Percentiles rank a stretch among this genome's conserved stretches.
Evolutionary conservation across 352 stramenopile species (phyloP).

Genomic region (Phytophthora capsici): DNA sequence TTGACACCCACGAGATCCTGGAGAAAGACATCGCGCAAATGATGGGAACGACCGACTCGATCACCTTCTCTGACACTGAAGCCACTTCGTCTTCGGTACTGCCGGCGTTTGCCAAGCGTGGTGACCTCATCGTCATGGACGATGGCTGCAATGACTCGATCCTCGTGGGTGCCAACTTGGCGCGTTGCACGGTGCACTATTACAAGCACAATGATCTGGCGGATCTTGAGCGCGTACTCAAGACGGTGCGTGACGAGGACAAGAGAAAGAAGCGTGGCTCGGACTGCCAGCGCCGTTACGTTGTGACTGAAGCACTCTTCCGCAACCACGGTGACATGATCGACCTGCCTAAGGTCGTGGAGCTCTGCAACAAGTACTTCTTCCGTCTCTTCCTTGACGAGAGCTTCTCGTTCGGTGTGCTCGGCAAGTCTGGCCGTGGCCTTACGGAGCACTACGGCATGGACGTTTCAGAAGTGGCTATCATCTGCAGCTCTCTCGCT

Average conservation of each 20-base stretch:
- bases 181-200: constrained; percentile 93
- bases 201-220: constrained; percentile 99
- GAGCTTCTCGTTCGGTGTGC: constrained; percentile 93
- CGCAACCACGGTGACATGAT: constrained; percentile 96
- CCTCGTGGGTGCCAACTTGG: constrained; percentile 92
- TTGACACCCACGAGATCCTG: constrained; percentile 90
- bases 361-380: constrained; percentile 91
- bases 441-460: constrained; percentile 87
- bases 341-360: constrained; percentile 93
- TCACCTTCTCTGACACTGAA: constrained; percentile 98
- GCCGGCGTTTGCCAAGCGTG: constrained; percentile 97
- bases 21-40: constrained; percentile 94
- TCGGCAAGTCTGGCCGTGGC: constrained; percentile 91
- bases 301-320: constrained; percentile 98
- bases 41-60: constrained; percentile 93
- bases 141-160: constrained; percentile 97
- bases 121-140: constrained; percentile 97
- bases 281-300: constrained; percentile 94
- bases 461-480: constrained; percentile 88
- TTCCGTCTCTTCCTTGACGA: constrained; percentile 92
- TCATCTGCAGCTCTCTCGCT: constrained; percentile 95
- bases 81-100: constrained; percentile 94
- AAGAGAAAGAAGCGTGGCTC: constrained; percentile 78
- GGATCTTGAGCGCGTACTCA: constrained; percentile 94
- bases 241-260: constrained; percentile 89